These are phyloP conservation scores for Powellomyces hirtus DNA, from an alignment of 192 early-diverging fungal species.

Conservation along the genomic window DNA sequence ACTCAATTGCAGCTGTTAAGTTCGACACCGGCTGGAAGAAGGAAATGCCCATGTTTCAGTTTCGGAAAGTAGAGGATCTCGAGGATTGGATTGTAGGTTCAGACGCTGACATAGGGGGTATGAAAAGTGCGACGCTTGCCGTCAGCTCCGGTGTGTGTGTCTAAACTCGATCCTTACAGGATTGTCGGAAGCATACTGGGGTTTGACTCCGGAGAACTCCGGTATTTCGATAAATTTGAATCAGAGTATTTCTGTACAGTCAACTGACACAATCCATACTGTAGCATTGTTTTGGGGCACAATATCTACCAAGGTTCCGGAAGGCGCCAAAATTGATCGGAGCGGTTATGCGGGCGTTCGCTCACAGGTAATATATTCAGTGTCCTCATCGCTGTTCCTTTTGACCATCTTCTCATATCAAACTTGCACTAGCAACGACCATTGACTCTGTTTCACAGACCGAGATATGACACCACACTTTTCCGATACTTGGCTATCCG, in stretches of 20 bases:
- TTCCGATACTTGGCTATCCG: constrained; percentile 82
- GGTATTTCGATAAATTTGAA: constrained; percentile 37
- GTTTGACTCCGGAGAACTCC: constrained; percentile 58
- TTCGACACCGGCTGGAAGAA: constrained; percentile 56
- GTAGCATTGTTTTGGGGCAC: constrained; percentile 77
- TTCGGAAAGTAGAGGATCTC: constrained; percentile 65
- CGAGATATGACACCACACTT: constrained; percentile 79
- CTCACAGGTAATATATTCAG: constrained; percentile 62
- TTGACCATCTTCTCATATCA: no score
- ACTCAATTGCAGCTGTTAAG: constrained; percentile 17
- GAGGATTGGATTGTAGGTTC: constrained; percentile 78
- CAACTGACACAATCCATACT: background rate
- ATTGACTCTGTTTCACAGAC: constrained; percentile 69
- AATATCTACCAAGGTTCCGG: constrained; percentile 76
- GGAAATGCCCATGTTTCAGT: constrained; percentile 66
- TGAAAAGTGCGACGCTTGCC: background rate
- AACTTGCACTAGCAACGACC: constrained; percentile 61
- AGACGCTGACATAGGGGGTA: constrained; percentile 91
- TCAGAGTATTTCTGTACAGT: background rate
- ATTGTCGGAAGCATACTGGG: constrained; percentile 71
- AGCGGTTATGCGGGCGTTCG: constrained; percentile 92
- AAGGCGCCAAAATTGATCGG: constrained; percentile 64
- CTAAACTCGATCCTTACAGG: no score
- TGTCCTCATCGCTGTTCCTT: no score
- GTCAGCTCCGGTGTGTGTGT: background rate